Base-by-base conservation (phyloP, 805 yeast genomes). In the Schwanniomyces pseudopolymorphus region DNA sequence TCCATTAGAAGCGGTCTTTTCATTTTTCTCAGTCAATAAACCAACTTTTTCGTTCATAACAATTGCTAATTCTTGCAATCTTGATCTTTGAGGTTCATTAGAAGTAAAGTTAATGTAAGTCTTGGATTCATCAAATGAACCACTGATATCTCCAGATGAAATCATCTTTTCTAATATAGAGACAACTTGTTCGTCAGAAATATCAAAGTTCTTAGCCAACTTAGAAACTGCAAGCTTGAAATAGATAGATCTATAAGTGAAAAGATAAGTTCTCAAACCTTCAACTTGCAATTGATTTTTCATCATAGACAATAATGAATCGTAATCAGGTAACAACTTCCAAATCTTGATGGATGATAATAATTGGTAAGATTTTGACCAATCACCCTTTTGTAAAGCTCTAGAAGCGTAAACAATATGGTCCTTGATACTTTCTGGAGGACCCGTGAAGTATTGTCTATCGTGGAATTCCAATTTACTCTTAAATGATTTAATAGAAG, bases 371-470 rank as follows among this genome's bases (percentile, higher is more conserved):
- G 96, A 85, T 57, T 79, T 77, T 52, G 78, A 72, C 98, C 99
- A 94, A 63, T 92, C 89, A 55, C 97, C 97, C 57, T 79, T 80
- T 64, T 87, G 88, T 67, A 94, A 81, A 26, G 89, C 82, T 69
- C 84, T 84, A 36, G 97, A 95, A 41, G 97, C 96, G 66, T 87
- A 88, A 78, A 92, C 84, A 57, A 94, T 85, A 69, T 81, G 88
- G 67, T 94, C 99, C 61, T 95, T 85, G 39, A 95, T 87, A 66
- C 91, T 89, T 72, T 94, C 99, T 45, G 98, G 96, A 40, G 99
- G 99, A 38, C 98, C 99, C 52, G 89, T 89, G 78, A 92, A 94
- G 47, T 86, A 86, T 68, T 91, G 96, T 70, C 92, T 86, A 64
- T 91, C 97, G 63, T 88, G 90, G 74, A 85, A 87, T 66, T 94